phyloP scores from a whole-genome alignment of 1,139 yeast species.

The Suhomyces bribrorum region DNA sequence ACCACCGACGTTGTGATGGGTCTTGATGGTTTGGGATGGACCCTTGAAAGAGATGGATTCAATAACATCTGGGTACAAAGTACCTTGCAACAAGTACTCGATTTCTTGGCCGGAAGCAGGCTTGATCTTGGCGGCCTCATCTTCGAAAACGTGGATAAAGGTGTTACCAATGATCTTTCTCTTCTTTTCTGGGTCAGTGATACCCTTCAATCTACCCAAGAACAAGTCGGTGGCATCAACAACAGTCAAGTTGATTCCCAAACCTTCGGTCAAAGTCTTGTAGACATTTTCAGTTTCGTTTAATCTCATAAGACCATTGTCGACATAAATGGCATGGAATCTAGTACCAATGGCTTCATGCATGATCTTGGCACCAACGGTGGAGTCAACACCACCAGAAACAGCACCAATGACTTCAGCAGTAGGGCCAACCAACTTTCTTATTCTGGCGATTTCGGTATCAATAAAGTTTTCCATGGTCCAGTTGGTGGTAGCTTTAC shows the following conservation, averaged over 20 bases:
- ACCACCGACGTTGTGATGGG: conserved; percentile 99
- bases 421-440: conserved; percentile 89
- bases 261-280: conserved; percentile 85
- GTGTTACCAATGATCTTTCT: conserved; percentile 98
- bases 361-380: conserved; percentile 98
- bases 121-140: conserved; percentile 88
- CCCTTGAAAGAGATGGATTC: conserved; percentile 99
- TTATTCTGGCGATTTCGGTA: conserved; percentile 91
- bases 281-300: conserved; percentile 89
- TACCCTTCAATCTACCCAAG: conserved; percentile 82
- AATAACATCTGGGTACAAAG: conserved; percentile 96
- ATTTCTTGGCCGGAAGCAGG: conserved; percentile 90
- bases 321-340: conserved; percentile 97
- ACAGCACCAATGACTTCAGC: conserved; percentile 99
- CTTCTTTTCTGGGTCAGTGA: conserved; percentile 98
- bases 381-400: conserved; percentile 99
- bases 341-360: conserved; percentile 98
- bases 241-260: conserved; percentile 92
- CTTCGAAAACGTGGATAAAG: conserved; percentile 94
- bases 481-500: conserved; percentile 90
- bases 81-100: conserved; percentile 94
- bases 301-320: conserved; percentile 95
- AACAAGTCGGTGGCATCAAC: conserved; percentile 93
- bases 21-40: conserved; percentile 98
- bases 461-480: conserved; percentile 97